Evolutionary conservation across 371 early-diverging fungal species (phyloP).

Genomic region (Actinomortierella wolfii): DNA sequence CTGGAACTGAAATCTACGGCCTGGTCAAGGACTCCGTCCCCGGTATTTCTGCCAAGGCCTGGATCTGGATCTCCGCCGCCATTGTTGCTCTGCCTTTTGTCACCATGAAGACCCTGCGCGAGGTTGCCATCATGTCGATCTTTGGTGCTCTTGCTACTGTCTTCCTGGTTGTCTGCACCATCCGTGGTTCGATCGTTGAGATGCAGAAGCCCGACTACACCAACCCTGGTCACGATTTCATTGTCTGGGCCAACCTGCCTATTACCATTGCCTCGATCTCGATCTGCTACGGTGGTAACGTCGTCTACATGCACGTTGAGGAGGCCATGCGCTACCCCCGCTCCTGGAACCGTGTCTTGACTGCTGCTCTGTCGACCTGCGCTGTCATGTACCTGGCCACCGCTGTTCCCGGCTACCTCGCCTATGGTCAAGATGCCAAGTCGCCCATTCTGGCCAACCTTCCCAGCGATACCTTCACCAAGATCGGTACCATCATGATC

Average conservation of each 20-base stretch:
- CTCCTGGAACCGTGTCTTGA: slow-evolving; percentile 73
- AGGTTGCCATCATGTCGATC: slow-evolving; percentile 64
- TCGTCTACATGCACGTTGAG: slow-evolving; percentile 64
- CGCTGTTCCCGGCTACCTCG: slow-evolving; percentile 81
- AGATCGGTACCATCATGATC: slow-evolving; percentile 71
- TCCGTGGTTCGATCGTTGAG: slow-evolving; percentile 48
- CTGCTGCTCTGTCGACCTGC: slow-evolving; percentile 73
- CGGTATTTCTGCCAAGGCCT: slow-evolving; percentile 41
- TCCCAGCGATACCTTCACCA: slow-evolving; percentile 64
- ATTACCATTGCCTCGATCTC: slow-evolving; percentile 66
- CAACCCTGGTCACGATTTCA: slow-evolving; percentile 46
- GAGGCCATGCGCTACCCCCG: slow-evolving; percentile 60
- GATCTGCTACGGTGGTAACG: slow-evolving; percentile 83
- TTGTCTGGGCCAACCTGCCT: slow-evolving; percentile 61
- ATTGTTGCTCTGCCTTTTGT: slow-evolving; percentile 56
- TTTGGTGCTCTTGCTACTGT: slow-evolving; percentile 63
- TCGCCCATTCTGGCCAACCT: slow-evolving; percentile 77
- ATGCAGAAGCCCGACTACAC: slow-evolving; percentile 34
- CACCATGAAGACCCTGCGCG: slow-evolving; percentile 62
- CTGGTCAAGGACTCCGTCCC: slow-evolving; percentile 12
- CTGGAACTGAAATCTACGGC: slow-evolving; percentile 53
- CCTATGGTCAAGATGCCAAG: slow-evolving; percentile 69
- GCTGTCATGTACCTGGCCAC: slow-evolving; percentile 75
- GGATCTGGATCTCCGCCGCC: slow-evolving; percentile 57
- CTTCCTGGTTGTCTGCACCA: slow-evolving; percentile 50